Base-by-base conservation (phyloP, 2,329 filamentous ascomycete genomes). In the Claviceps sp. region DNA sequence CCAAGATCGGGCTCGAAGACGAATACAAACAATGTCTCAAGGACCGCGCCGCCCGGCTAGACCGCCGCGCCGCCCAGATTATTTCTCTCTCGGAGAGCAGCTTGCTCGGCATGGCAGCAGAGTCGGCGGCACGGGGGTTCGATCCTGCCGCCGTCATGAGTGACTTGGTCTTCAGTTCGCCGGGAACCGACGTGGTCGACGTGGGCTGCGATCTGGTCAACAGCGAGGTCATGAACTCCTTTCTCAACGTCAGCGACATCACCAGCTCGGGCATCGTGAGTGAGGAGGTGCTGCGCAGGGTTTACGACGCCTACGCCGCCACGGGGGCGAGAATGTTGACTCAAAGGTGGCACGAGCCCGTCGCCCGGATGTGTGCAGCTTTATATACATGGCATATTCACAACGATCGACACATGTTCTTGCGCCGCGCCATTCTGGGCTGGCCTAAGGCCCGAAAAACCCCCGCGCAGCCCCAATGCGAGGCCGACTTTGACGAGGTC, bases 341-440 rank as follows among this genome's bases (percentile, higher is more conserved):
- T 2, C 53, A 63, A 48, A 55, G 62, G 37, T 65, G 62, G 63
- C 57, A 62, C n/a, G 63, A 65, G 44, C 62, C 62, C 13, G 60
- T 61, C 5, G 63, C 62, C 22, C 58, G 60, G 42, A 64, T 65
- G 63, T 63, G 61, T 40, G 58, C 62, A 10, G 60, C 60, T 2
- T 50, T 65, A 8, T 65, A 65, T 40, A 61, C 61, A 13, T 65
- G 62, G 62, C 62, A 65, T 45, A 64, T 65, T 2, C 60, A 63
- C 8, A 65, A 65, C 26, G 63, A 65, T 50, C 55, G 62, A 4
- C 62, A 65, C n/a, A 55, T 64, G 56, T 65, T 64, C 52, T 54
- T 65, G 24, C 63, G 62, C 3, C 63, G 62, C 17, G 63, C 62
- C 0, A 5, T 65, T 0, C 37, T 65, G 11, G 62, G 62, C 14